phyloP scores from a whole-genome alignment of 495 filamentous ascomycete genomes.

The Daldinia vernicosa region DNA sequence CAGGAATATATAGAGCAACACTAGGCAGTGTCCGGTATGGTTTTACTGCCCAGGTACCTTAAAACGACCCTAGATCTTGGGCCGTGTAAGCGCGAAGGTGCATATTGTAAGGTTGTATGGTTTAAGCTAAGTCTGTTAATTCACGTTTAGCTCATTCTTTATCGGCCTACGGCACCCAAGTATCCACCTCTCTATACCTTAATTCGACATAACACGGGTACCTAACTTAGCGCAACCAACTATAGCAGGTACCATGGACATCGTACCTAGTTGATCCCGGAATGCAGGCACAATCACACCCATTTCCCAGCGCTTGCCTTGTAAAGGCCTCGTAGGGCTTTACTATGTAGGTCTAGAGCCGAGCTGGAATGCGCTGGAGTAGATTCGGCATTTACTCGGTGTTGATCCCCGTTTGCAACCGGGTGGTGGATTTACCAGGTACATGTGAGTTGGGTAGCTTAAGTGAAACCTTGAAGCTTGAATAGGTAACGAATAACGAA shows the following conservation, averaged over 20 bases:
- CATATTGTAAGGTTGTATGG: not conserved
- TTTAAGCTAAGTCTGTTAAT: not conserved
- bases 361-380: conserved; percentile 16
- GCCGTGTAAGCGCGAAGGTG: conserved; percentile 7
- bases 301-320: not conserved
- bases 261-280: not conserved
- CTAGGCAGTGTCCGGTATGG: conserved; percentile 3
- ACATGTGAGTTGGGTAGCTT: not conserved
- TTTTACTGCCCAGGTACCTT: conserved; percentile 13
- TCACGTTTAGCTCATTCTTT: not conserved
- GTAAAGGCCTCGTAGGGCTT: not conserved
- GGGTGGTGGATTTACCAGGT: not conserved
- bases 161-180: not conserved
- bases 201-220: not conserved
- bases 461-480: conserved; percentile 15
- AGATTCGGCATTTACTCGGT: conserved; percentile 36
- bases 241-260: not conserved
- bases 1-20: conserved; percentile 23
- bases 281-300: conserved; percentile 3
- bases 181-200: not conserved
- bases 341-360: too few relatives aligned
- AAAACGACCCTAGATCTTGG: conserved; percentile 18
- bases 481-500: not conserved
- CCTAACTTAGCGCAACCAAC: not conserved
- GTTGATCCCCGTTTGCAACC: conserved; percentile 10